phyloP scores from a whole-genome alignment of 805 yeast species.

The Sungouiella blattae region DNA sequence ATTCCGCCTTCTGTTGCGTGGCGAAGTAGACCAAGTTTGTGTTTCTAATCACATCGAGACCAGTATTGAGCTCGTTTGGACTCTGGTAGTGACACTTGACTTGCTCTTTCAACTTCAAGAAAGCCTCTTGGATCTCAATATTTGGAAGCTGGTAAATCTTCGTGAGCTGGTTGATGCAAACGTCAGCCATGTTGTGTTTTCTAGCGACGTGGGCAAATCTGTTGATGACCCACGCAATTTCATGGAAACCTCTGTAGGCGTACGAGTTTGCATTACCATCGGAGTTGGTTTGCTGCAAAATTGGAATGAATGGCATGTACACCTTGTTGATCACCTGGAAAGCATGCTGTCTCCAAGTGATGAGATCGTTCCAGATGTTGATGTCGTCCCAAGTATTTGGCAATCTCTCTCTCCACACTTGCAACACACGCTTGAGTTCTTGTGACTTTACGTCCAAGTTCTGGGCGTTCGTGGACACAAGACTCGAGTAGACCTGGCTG shows the following conservation, averaged over 20 bases:
- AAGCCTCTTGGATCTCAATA: conserved; percentile 97
- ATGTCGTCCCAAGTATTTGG: conserved; percentile 98
- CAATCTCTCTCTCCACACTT: conserved; percentile 96
- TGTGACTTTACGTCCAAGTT: conserved; percentile 90
- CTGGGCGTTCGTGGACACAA: conserved; percentile 86
- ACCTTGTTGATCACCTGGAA: conserved; percentile 94
- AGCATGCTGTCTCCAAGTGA: conserved; percentile 98
- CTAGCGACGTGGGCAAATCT: conserved; percentile 98
- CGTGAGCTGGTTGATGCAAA: conserved; percentile 87
- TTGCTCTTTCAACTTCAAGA: conserved; percentile 90
- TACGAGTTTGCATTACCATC: conserved; percentile 81
- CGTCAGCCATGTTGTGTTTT: conserved; percentile 95
- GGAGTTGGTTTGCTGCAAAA: conserved; percentile 64
- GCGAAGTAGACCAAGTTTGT: conserved; percentile 95
- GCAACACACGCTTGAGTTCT: conserved; percentile 89
- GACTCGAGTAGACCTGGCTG: conserved; percentile 83
- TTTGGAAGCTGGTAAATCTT: conserved; percentile 94
- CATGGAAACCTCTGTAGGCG: conserved; percentile 97
- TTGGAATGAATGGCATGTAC: conserved; percentile 87
- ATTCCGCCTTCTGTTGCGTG: conserved; percentile 96
- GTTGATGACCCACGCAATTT: conserved; percentile 98
- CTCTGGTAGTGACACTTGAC: conserved; percentile 97
- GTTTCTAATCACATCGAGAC: conserved; percentile 93
- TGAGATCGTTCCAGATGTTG: conserved; percentile 94
- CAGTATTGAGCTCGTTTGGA: conserved; percentile 86